These are phyloP conservation scores for Coemansia sp. DNA, from an alignment of 192 early-diverging fungal species.

Conservation along the genomic window DNA sequence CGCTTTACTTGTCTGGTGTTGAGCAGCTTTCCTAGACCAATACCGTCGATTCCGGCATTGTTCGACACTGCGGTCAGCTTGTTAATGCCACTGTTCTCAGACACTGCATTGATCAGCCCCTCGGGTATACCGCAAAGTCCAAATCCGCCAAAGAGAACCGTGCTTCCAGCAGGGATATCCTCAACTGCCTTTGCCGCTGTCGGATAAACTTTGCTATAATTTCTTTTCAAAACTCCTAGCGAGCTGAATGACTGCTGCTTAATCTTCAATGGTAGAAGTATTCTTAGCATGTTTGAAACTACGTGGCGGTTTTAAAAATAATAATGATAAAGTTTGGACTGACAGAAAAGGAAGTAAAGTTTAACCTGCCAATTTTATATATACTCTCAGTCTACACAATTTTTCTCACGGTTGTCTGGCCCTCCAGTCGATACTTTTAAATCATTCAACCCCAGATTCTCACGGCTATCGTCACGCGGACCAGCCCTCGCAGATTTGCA, in stretches of 20 bases:
- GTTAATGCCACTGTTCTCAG: constrained; percentile 20
- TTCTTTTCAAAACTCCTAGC: neutral
- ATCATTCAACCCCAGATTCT: no score
- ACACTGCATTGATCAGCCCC: constrained; percentile 55
- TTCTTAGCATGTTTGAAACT: neutral
- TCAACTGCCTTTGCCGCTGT: constrained; percentile 62
- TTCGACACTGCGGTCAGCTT: constrained; percentile 56
- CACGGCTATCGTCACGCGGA: no score
- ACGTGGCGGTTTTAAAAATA: no score
- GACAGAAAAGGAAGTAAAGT: neutral
- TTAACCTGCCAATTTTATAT: neutral
- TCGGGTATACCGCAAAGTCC: constrained; percentile 76
- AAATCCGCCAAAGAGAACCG: constrained; percentile 69
- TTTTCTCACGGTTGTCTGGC: no score
- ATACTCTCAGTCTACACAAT: neutral
- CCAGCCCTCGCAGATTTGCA: no score
- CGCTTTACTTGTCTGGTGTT: constrained; percentile 65
- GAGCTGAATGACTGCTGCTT: neutral
- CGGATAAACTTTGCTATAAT: constrained; percentile 55
- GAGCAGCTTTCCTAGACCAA: constrained; percentile 63
- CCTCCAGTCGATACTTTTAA: no score
- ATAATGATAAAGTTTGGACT: neutral
- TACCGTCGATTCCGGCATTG: constrained; percentile 59
- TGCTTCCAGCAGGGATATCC: constrained; percentile 59
- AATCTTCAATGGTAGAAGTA: neutral